Conservation (phyloP, 352 stramenopile species). For the Globisporangium nunn region DNA sequence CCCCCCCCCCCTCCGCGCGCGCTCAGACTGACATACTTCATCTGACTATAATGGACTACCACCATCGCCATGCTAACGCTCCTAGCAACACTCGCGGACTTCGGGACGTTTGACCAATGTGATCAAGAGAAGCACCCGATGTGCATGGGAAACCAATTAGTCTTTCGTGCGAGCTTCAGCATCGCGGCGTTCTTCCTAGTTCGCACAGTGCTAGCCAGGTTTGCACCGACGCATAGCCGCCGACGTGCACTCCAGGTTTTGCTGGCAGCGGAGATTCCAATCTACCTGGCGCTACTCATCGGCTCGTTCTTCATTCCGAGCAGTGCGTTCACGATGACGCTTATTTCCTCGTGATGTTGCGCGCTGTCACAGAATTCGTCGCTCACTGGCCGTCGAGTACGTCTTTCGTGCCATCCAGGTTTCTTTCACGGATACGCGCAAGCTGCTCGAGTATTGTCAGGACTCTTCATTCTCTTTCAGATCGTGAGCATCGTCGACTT, state of each 20-base stretch:
- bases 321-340: constrained; percentile 18
- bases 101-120: constrained; percentile 63
- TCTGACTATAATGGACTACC: background rate
- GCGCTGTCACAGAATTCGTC: no score
- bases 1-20: background rate
- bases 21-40: background rate
- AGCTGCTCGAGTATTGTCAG: constrained; percentile 44
- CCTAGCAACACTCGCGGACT: constrained; percentile 25
- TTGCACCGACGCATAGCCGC: constrained; percentile 21
- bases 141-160: constrained; percentile 60
- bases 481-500: constrained; percentile 74
- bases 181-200: constrained; percentile 50
- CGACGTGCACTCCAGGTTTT: constrained; percentile 24
- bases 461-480: constrained; percentile 75
- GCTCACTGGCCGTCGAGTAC: background rate
- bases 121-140: constrained; percentile 25
- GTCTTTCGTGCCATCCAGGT: constrained; percentile 11
- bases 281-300: constrained; percentile 44
- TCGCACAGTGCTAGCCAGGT: constrained; percentile 37
- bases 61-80: no score
- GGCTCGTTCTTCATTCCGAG: constrained; percentile 71
- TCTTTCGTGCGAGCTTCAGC: constrained; percentile 65
- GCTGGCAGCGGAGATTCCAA: constrained; percentile 31
- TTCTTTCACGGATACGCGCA: constrained; percentile 66
- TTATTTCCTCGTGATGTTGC: background rate